Evolutionary conservation across 495 filamentous ascomycete species (phyloP), one percentile per base, ranked within the genome.

Genomic region (Penicillium ucsense): DNA sequence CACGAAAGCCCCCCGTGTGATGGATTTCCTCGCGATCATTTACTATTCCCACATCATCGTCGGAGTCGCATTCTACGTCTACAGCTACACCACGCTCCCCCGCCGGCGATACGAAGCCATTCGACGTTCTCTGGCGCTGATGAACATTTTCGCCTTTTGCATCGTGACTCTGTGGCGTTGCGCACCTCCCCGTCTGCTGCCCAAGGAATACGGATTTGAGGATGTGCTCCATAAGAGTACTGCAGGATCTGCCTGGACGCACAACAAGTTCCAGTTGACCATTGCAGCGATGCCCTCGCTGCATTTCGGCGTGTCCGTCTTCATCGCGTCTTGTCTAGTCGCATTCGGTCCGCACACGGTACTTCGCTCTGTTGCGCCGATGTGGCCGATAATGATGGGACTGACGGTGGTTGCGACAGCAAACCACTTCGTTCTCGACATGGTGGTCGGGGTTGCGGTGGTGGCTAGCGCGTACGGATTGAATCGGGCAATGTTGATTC

Each of bases 351-450:
- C 64, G 60, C 33, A 70, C 53, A 47, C 56, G 60, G 41, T 64
- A 65, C 41, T 63, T 46, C 40, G 71, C 6, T 35, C 65, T 3
- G 47, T 82, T 8, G 79, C 72, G 2, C 52, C 77, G 30, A 54
- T 67, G 27, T 85, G 84, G 62, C 81, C 80, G 2, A 44, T 65
- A n/a, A 62, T 77, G 50, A 79, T 84, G 53, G 68, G 82, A 8
- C 57, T 73, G 43, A 77, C 79, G 3, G 82, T 84, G 48, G 65
- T 85, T 11, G 78, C 78, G 35, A 84, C 80, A 6, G 81, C 82
- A 8, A 83, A 84, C 51, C 82, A 83, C 58, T 83, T 80, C 52
- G 73, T 76, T 49, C 64, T 84, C 39, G 80, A 83, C 61, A 77
- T 76, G 0, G 56, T 75, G 28, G 63, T 75, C 38, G 76, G 75